Evolutionary conservation across 2,329 filamentous ascomycete species (phyloP), one percentile per base, ranked within the genome.

Genomic region (Botryotinia globosa): DNA sequence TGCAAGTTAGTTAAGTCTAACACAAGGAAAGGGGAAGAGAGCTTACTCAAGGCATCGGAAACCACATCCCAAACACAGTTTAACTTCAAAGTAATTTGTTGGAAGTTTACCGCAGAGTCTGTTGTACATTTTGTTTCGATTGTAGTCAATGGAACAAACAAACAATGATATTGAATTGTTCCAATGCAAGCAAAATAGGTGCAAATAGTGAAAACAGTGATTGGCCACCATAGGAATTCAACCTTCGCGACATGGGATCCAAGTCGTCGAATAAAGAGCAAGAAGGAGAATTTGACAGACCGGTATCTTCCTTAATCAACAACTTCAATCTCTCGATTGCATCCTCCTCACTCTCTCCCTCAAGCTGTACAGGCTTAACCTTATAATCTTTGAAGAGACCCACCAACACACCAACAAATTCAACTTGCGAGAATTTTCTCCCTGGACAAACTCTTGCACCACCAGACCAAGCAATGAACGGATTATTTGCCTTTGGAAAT

Each of bases 381-480:
- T 44, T 34, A 22, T 70, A 51, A 37, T 69, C 67, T 22, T 37
- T 58, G 18, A 70, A 62, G 1, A 70, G 37, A 1, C 48, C 56
- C 18, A 54, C 56, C 9, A 63, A 48, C 0, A 62, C 68, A 0
- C 32, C 68, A 18, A 70, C 68, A 39, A 63, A 69, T 7, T 70
- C 68, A 1, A 70, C 68, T 16, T 70, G 61, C 9, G 61, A 64
- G 37, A 64, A 64, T 4, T 64, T 64, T 2, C 29, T 32, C 9
- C 61, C 39, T 4, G 61, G 39, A 64, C 39, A 64, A 16, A 64
- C 54, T 34, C 66, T 14, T 8, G 39, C 37, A 25, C n/a, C 51
- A 34, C 39, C 51, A 34, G 66, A 69, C 51, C 66, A 69, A 14
- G 51, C 48, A 7, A 69, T 58, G 12, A 69, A 69, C 6, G 66